Evolutionary conservation across 495 filamentous ascomycete genomes (phyloP).

Genomic region (Penicillium dipodomyicola): DNA sequence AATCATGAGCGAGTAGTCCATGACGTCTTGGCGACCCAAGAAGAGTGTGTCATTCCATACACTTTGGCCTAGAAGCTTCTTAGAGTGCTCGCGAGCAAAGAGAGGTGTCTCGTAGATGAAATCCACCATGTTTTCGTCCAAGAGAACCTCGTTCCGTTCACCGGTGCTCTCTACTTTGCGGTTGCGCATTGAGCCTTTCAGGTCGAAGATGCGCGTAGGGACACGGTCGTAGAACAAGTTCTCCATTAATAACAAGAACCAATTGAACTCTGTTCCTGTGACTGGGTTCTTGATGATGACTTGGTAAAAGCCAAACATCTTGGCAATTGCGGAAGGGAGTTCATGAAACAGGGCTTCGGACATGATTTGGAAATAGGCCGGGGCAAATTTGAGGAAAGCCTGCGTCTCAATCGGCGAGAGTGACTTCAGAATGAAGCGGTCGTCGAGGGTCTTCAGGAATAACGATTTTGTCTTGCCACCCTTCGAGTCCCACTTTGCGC

Average conservation of each 20-base stretch:
- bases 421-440: constrained; percentile 88
- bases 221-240: constrained; percentile 97
- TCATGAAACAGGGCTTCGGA: constrained; percentile 94
- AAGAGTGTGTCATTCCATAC: constrained; percentile 97
- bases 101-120: constrained; percentile 97
- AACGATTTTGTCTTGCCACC: constrained; percentile 97
- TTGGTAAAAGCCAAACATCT: constrained; percentile 99
- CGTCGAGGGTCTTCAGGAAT: constrained; percentile 96
- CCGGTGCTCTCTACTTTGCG: constrained; percentile 93
- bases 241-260: constrained; percentile 94
- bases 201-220: constrained; percentile 90
- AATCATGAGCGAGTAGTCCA: constrained; percentile 99
- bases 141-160: constrained; percentile 90
- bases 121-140: constrained; percentile 99
- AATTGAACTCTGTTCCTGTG: constrained; percentile 91
- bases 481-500: constrained; percentile 97
- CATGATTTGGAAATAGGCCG: constrained; percentile 97
- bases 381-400: constrained; percentile 91
- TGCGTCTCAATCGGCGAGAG: constrained; percentile 86
- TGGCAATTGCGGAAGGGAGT: constrained; percentile 93
- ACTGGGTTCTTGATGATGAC: constrained; percentile 92
- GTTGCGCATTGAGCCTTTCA: constrained; percentile 98
- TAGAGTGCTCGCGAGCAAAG: constrained; percentile 89
- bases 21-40: constrained; percentile 86
- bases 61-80: constrained; percentile 77